Percentiles rank a stretch among this genome's conserved stretches.
These are phyloP conservation scores for Lophiostoma macrostomum DNA, from an alignment of 495 filamentous ascomycete species.

Conservation along the genomic window DNA sequence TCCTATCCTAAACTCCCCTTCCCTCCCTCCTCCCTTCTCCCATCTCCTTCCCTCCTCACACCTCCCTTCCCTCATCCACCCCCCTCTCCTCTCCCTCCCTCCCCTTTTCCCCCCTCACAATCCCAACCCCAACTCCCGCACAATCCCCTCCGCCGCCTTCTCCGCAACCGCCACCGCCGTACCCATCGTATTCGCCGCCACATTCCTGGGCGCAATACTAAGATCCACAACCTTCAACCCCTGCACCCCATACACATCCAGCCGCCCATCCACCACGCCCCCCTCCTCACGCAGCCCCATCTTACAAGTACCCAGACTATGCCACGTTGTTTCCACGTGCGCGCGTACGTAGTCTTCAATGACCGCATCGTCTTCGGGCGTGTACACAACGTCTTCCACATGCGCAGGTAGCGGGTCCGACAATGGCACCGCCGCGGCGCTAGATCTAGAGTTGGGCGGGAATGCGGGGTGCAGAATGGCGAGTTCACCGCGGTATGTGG, in stretches of 20 bases:
- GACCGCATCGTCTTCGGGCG: constrained; percentile 52
- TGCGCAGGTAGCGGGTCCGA: constrained; percentile 15
- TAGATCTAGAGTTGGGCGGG: constrained; percentile 44
- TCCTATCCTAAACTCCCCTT: no score
- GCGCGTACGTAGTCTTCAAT: constrained; percentile 49
- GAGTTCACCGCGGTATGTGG: constrained; percentile 53
- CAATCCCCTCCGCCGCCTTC: constrained; percentile 50
- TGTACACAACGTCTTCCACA: constrained; percentile 45
- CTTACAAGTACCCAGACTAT: constrained; percentile 50
- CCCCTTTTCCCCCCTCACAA: not conserved
- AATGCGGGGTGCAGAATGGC: constrained; percentile 52
- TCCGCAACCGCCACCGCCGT: constrained; percentile 59
- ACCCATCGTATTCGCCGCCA: constrained; percentile 60
- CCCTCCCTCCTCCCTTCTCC: no score
- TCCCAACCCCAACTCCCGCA: not conserved
- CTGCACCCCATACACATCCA: constrained; percentile 51
- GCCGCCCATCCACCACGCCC: constrained; percentile 52
- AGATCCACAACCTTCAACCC: constrained; percentile 50
- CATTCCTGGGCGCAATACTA: constrained; percentile 55
- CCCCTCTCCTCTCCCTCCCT: not conserved
- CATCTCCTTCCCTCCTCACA: no score
- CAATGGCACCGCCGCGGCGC: constrained; percentile 40
- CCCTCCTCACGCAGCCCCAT: constrained; percentile 45
- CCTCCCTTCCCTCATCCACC: no score
- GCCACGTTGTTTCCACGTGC: constrained; percentile 50